Evolutionary conservation across 2,329 filamentous ascomycete species (phyloP).

Genomic region (Arthroderma sp.): DNA sequence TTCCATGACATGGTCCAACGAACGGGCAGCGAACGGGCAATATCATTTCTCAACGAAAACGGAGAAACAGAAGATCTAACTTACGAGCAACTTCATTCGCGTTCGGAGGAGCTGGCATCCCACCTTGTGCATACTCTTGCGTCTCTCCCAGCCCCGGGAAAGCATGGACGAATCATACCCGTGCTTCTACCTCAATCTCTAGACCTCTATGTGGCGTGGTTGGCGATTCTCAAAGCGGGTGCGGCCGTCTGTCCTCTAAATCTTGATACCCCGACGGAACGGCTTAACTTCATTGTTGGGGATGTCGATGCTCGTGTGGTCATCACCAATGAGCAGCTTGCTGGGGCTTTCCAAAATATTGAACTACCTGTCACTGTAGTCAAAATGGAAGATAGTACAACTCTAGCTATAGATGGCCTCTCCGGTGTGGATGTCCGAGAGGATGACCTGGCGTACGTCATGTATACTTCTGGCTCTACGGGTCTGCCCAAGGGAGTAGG

Average conservation of each 20-base stretch:
- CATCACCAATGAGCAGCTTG: conserved; percentile 43
- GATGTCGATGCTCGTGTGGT: conserved; percentile 62
- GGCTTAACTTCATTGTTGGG: conserved; percentile 66
- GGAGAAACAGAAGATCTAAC: conserved; percentile 40
- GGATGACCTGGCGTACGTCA: conserved; percentile 60
- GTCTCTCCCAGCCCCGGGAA: conserved; percentile 10
- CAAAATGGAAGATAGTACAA: neutral
- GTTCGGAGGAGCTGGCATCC: conserved; percentile 45
- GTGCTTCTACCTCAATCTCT: conserved; percentile 66
- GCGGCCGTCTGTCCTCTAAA: conserved; percentile 77
- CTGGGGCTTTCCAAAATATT: conserved; percentile 16
- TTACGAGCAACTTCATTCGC: conserved; percentile 51
- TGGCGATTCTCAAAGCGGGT: conserved; percentile 69
- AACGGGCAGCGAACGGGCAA: conserved; percentile 37
- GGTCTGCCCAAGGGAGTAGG: conserved; percentile 79
- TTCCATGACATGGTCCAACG: conserved; percentile 52
- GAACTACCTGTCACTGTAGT: conserved; percentile 8
- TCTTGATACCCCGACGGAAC: conserved; percentile 62
- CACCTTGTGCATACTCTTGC: conserved; percentile 32
- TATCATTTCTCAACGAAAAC: conserved; percentile 50
- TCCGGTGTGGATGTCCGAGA: neutral
- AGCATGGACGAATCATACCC: conserved; percentile 47
- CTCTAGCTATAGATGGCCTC: neutral
- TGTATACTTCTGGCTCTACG: conserved; percentile 88
- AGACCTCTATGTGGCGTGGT: conserved; percentile 61